Evolutionary conservation across 2,329 filamentous ascomycete species (phyloP).

Genomic region (Pseudogymnoascus sp.): DNA sequence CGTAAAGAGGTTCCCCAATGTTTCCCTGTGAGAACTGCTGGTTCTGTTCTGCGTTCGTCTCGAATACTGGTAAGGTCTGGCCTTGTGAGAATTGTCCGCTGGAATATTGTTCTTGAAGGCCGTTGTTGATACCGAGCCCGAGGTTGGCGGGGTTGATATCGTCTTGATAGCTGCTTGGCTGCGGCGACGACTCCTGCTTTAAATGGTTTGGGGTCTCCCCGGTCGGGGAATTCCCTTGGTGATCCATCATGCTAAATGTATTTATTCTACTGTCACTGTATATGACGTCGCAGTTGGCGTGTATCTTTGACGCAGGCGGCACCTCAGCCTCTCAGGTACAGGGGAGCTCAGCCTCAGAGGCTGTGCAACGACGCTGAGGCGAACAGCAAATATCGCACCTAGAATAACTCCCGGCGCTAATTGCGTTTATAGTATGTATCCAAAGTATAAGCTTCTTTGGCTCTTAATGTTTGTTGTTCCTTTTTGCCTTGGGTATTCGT

Average conservation of each 20-base stretch:
- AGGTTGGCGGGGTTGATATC: slow-evolving; percentile 6
- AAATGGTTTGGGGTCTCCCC: neutral
- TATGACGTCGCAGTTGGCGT: neutral
- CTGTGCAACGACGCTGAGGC: neutral
- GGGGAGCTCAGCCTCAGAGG: neutral
- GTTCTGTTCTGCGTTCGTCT: slow-evolving; percentile 33
- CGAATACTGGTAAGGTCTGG: slow-evolving; percentile 33
- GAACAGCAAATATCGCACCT: neutral
- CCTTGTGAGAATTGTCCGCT: slow-evolving; percentile 36
- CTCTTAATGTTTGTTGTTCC: neutral
- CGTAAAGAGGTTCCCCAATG: slow-evolving; percentile 21
- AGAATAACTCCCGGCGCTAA: slow-evolving; percentile 1
- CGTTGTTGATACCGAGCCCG: neutral
- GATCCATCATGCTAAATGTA: slow-evolving; percentile 4
- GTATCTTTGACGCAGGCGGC: neutral
- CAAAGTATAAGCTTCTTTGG: neutral
- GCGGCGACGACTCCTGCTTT: neutral
- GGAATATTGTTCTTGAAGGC: neutral
- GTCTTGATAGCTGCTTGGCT: slow-evolving; percentile 1
- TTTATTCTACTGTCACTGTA: neutral
- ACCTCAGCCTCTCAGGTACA: slow-evolving; percentile 2
- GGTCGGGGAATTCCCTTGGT: neutral
- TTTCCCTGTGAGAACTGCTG: slow-evolving; percentile 28
- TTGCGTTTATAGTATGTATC: slow-evolving; percentile 2
- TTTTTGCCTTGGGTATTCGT: neutral